phyloP scores from a whole-genome alignment of 805 yeast species.

The Zygotorulaspora chibaensis region DNA sequence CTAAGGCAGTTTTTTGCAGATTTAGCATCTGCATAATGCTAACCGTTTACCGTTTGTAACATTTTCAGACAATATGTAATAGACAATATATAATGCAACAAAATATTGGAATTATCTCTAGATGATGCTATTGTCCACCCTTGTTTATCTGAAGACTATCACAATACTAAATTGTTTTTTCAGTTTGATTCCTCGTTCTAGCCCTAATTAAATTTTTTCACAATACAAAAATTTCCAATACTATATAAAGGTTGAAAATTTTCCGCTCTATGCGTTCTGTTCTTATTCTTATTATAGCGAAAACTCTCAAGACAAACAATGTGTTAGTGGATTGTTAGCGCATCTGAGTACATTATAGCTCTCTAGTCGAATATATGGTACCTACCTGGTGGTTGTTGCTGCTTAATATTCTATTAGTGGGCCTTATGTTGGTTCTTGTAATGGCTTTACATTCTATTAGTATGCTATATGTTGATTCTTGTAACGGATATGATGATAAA shows the following conservation, averaged over 20 bases:
- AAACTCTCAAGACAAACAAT: too few relatives aligned
- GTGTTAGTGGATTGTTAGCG: neutral
- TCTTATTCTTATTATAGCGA: too few relatives aligned
- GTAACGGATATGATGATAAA: constrained; percentile 30
- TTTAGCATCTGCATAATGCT: constrained; percentile 40
- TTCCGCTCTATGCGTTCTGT: too few relatives aligned
- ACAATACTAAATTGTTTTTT: neutral
- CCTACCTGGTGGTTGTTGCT: constrained; percentile 1
- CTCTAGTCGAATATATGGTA: neutral
- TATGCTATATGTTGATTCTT: constrained; percentile 3
- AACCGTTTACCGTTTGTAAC: neutral
- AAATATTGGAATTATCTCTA: too few relatives aligned
- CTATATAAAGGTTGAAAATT: too few relatives aligned
- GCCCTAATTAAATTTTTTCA: constrained; percentile 3
- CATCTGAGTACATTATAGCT: neutral
- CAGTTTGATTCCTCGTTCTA: neutral
- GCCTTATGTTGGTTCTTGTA: constrained; percentile 3
- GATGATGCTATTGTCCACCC: too few relatives aligned
- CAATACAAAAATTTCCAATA: neutral
- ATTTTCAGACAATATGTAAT: neutral
- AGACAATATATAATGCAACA: too few relatives aligned
- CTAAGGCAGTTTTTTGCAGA: constrained; percentile 90
- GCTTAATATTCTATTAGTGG: neutral
- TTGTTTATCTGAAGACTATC: too few relatives aligned
- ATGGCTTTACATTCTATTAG: too few relatives aligned